These are phyloP conservation scores for Sugiyamaella xylanicola DNA, from an alignment of 1,139 yeast species.

Conservation along the genomic window DNA sequence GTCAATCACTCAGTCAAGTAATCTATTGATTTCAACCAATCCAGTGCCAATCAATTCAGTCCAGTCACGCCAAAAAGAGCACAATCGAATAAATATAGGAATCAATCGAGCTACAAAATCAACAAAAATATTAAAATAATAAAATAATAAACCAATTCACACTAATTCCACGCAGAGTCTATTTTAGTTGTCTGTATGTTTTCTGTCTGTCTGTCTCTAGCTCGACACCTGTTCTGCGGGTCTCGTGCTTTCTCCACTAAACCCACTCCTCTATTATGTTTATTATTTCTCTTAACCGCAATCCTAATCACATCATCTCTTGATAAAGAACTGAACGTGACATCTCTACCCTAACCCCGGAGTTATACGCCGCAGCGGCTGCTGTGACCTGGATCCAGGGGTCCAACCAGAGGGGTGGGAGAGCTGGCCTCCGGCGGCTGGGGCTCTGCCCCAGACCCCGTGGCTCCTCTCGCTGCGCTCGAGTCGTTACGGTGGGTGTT, in stretches of 20 bases:
- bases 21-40: background rate
- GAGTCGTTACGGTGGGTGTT: background rate
- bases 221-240: too few species aligned
- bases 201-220: too few species aligned
- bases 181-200: too few species aligned
- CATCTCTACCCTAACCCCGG: conserved; percentile 1
- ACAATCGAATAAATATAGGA: too few species aligned
- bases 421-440: background rate
- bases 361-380: background rate
- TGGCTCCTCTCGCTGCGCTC: background rate
- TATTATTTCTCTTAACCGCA: background rate
- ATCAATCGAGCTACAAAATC: too few species aligned
- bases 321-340: conserved; percentile 15
- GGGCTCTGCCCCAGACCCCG: background rate
- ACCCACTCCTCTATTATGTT: background rate
- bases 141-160: too few species aligned
- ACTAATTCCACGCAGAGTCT: too few species aligned
- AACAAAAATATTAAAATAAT: too few species aligned
- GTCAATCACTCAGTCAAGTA: background rate
- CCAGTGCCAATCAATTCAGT: background rate
- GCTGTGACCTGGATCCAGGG: background rate
- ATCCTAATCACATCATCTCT: conserved; percentile 10
- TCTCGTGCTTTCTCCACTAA: too few species aligned
- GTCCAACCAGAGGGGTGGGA: background rate
- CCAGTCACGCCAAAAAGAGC: too few species aligned